Base-by-base conservation (phyloP, 805 yeast species). In the Wickerhamomyces pijperi region DNA sequence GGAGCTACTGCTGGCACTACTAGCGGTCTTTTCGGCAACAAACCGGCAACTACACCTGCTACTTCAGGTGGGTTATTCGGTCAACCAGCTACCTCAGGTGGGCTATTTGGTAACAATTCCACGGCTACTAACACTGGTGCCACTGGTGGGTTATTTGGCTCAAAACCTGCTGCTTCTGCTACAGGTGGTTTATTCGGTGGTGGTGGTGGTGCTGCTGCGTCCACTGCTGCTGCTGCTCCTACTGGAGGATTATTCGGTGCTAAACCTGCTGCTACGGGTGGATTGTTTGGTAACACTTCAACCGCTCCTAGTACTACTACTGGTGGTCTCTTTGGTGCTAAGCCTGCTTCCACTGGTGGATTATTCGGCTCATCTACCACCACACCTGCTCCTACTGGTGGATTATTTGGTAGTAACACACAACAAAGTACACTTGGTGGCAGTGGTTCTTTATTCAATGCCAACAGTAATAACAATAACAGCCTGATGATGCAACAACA, bases 161-260 rank as follows among this genome's bases (percentile, higher is more conserved):
- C 23, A 15, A 34, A 29, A 21, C 35, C 36, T 20, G 35, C 23
- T 17, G 9, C 23, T 21, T 52, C 54, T 32, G 38, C 41, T 42
- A 25, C 48, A 15, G 25, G 36, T 25, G 32, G 37, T 29, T 43
- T 36, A 29, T 55, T 58, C 41, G 62, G 61, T 19, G 32, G 49
- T 40, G 31, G 19, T 19, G 46, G 46, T 12, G 14, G 19, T 16
- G 28, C 21, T 25, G 33, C 36, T 21, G 35, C 28, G 13, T 15
- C 35, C 6, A 16, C 32, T 28, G 16, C 32, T 14, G 5, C 6
- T 12, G 15, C 33, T 8, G 8, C 19, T 14, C 37, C 50, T 11
- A 36, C 56, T 29, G 68, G 67, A 42, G 67, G 65, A 21, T 48
- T 64, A 39, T 69, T 66, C 55, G 68, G 70, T 15, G 55, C 49